A percentile compares a stretch with the other conserved stretches of the same genome.
Evolutionary conservation across 805 yeast species (phyloP).

Genomic region (Myxozyma monticola): DNA sequence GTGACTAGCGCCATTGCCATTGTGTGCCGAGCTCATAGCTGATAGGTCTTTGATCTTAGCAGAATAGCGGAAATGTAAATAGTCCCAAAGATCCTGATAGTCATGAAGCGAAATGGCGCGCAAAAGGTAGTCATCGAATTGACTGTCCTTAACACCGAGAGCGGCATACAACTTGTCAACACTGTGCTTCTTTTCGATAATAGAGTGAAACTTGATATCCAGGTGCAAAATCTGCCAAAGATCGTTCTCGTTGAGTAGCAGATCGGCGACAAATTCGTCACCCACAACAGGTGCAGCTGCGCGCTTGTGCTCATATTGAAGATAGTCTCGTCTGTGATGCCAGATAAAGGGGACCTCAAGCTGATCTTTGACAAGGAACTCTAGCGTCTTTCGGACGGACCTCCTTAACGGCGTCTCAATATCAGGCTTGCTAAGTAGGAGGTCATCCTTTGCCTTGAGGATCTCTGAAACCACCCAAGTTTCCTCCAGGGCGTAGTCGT

Average conservation of each 20-base stretch:
- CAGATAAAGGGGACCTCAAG: conserved; percentile 94
- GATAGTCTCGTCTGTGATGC: conserved; percentile 90
- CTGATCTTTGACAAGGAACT: conserved; percentile 73
- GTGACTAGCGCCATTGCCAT: background rate
- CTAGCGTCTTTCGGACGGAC: conserved; percentile 68
- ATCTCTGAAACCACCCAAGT: conserved; percentile 76
- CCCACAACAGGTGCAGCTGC: conserved; percentile 33
- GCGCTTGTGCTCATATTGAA: conserved; percentile 49
- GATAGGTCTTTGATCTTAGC: conserved; percentile 53
- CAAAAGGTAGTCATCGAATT: conserved; percentile 56
- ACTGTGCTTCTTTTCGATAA: conserved; percentile 69
- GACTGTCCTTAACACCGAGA: conserved; percentile 58
- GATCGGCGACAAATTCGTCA: conserved; percentile 27
- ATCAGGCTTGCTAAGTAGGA: conserved; percentile 42
- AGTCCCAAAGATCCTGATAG: conserved; percentile 83
- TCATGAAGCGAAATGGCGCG: conserved; percentile 68
- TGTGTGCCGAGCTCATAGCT: conserved; percentile 22
- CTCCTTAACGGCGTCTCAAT: conserved; percentile 51
- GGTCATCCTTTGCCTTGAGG: conserved; percentile 54
- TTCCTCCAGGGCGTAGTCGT: conserved; percentile 70
- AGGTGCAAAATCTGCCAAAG: conserved; percentile 86
- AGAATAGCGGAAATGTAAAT: conserved; percentile 72
- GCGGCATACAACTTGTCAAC: conserved; percentile 57
- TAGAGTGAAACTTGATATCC: conserved; percentile 85
- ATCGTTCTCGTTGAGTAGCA: conserved; percentile 65